phyloP scores from a whole-genome alignment of 2,329 filamentous ascomycete species.

The Lomentospora prolificans region DNA sequence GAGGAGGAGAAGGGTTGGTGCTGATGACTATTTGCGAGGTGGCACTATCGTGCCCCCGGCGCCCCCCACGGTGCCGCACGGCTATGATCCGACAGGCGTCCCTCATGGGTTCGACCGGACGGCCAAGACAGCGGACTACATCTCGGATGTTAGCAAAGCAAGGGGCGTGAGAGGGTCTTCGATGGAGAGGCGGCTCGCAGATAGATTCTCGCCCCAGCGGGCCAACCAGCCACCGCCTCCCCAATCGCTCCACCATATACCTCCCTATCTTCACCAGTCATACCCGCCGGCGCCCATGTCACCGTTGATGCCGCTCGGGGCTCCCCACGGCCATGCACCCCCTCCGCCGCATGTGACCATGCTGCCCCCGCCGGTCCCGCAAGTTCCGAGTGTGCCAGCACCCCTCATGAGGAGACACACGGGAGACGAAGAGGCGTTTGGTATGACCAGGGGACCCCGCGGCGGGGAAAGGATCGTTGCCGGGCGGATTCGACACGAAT shows the following conservation, averaged over 20 bases:
- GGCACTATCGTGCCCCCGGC: slow-evolving; percentile 1
- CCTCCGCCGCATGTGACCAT: not conserved
- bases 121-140: slow-evolving; percentile 6
- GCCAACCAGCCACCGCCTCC: not conserved
- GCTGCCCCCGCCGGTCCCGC: not conserved
- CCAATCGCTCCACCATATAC: not conserved
- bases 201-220: slow-evolving; percentile 7
- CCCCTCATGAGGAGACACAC: slow-evolving; percentile 4
- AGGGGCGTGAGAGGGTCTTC: slow-evolving; percentile 2
- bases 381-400: not conserved
- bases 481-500: slow-evolving; percentile 6
- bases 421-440: not conserved
- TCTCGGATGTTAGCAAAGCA: slow-evolving; percentile 8
- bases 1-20: not conserved
- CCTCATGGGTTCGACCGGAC: slow-evolving; percentile 4
- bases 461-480: not conserved
- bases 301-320: not conserved
- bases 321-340: not conserved
- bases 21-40: slow-evolving; percentile 2
- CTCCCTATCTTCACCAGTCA: not conserved
- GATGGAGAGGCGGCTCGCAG: slow-evolving; percentile 7
- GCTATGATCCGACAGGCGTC: not conserved
- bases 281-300: slow-evolving; percentile 3
- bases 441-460: not conserved
- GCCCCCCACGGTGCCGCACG: slow-evolving; percentile 1